Conservation (phyloP, 768 basidiomycete genomes). For the Candolleomyces eurysporus region DNA sequence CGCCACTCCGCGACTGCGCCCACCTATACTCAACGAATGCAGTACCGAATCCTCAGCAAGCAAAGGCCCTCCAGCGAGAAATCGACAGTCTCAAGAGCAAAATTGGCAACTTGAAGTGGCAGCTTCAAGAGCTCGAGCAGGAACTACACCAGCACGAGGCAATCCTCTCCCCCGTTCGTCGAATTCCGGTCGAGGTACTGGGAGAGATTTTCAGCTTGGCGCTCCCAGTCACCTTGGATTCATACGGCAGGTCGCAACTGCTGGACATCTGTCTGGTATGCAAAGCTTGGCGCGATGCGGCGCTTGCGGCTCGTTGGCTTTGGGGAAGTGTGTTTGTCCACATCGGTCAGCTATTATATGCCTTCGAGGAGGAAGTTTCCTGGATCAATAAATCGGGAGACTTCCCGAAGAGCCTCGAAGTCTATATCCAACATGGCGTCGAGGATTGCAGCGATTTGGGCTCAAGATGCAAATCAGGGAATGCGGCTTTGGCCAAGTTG, state of each 20-base stretch:
- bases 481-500: no score
- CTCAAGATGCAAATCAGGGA: no score
- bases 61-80: not conserved
- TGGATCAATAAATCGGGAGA: no score
- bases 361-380: no score
- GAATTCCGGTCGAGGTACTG: not conserved
- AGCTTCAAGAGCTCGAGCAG: not conserved
- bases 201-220: not conserved
- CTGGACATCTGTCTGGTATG: not conserved
- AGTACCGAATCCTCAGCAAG: not conserved
- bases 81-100: not conserved
- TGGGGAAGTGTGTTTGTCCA: not conserved
- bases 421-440: no score
- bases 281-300: not conserved
- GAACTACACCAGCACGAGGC: not conserved
- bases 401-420: no score
- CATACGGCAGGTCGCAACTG: no score
- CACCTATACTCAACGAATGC: not conserved
- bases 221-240: not conserved
- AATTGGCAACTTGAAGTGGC: not conserved
- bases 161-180: not conserved
- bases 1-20: not conserved
- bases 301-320: not conserved
- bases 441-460: no score
- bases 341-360: no score